Evolutionary conservation across 768 basidiomycete genomes (phyloP), one percentile per base, ranked within the genome.

Genomic region (Leccinum boreale): DNA sequence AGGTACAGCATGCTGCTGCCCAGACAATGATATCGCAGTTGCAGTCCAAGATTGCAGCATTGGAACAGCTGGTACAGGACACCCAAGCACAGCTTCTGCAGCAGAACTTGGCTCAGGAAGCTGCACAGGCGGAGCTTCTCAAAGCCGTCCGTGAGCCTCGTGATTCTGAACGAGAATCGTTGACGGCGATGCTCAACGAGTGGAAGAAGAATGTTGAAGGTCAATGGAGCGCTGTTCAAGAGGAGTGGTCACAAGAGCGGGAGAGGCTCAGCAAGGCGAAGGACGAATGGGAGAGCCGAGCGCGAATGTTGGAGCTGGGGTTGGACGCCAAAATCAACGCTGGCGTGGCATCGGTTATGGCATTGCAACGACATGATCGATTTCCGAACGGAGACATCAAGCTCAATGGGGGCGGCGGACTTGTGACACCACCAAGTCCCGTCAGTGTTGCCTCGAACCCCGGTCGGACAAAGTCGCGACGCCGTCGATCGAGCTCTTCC

Each of bases 161-260:
- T 19, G 73, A 70, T 15, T 55, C 73, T 36, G 79, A 83, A 55
- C 77, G 74, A 12, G 82, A 83, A 33, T 78, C 79, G 0, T 69
- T 86, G 42, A 82, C 78, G 12, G 74, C 77, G 21, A 78, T 86
- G 69, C 74, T 89, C 29, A 73, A 77, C 19, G 84, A 86, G 44
- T 94, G 92, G 90, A 89, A 87, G 70, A 85, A 83, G 65, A 77
- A 75, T 11, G 84, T 94, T 23, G 92, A 94, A 64, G 88, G 86
- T 9, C 83, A 86, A 51, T 94, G 92, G 92, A 81, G 76, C 35
- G 75, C 72, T 28, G 86, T 94, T 31, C 84, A 87, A 64, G 87
- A 91, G 62, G 89, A 90, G 55, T 97, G 93, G 93, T 80, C 79
- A 2, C 77, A 82, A 36, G 94, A 97, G 72, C 79, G 93, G 4